These are phyloP conservation scores for Rhodotorula sp. DNA, from an alignment of 1,284 basidiomycete genomes.

Conservation along the genomic window DNA sequence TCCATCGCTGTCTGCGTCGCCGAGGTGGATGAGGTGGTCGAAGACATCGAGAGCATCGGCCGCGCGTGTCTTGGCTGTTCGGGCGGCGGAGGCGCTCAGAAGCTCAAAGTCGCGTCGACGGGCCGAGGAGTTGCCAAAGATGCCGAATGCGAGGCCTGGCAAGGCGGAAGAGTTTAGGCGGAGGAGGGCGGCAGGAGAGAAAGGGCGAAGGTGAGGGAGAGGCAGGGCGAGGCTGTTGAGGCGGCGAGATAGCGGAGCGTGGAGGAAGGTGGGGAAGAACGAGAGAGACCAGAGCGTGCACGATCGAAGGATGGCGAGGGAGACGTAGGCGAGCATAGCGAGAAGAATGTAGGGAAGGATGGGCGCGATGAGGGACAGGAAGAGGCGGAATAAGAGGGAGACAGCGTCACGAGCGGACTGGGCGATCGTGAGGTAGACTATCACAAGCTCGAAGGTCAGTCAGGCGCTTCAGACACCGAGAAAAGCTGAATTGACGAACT, in stretches of 20 bases:
- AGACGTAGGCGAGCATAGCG: neutral
- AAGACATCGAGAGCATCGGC: constrained; percentile 42
- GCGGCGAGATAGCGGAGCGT: neutral
- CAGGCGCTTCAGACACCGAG: neutral
- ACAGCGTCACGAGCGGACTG: too few relatives aligned
- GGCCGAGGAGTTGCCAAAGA: neutral
- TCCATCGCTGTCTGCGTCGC: constrained; percentile 12
- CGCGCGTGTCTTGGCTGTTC: constrained; percentile 1
- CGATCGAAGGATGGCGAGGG: constrained; percentile 6
- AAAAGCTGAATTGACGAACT: too few relatives aligned
- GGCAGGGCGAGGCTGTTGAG: constrained; percentile 13
- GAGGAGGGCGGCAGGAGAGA: neutral
- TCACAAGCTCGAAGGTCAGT: too few relatives aligned
- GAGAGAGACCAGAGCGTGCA: constrained; percentile 9
- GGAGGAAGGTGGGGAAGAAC: constrained; percentile 2
- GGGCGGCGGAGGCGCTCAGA: constrained; percentile 5
- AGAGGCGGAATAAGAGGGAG: neutral
- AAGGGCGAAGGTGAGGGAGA: neutral
- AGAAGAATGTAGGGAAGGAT: constrained; percentile 17
- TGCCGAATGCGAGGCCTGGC: neutral
- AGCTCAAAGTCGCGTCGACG: neutral
- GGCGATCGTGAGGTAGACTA: neutral
- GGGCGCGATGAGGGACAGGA: constrained; percentile 1
- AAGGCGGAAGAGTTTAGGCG: neutral
- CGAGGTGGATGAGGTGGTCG: constrained; percentile 38